A percentile compares a stretch with the other conserved stretches of the same genome.
phyloP scores from a whole-genome alignment of 164 flowering plant genomes.

The Liriodendron chinense region DNA sequence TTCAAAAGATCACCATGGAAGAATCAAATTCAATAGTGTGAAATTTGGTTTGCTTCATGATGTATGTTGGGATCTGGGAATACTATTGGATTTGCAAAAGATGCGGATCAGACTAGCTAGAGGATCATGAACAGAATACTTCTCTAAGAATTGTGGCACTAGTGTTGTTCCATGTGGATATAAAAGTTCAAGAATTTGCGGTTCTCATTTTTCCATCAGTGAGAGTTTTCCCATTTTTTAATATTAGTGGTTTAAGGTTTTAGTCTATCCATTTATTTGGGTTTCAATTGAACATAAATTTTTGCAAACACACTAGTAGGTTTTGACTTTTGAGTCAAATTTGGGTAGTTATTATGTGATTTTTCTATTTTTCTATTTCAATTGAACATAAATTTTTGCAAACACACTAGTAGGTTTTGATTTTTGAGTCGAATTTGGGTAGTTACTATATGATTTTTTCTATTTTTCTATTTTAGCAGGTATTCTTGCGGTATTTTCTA shows the following conservation, averaged over 20 bases:
- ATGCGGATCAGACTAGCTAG: neutral
- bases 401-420: neutral
- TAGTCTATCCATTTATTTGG: neutral
- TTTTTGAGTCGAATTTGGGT: neutral
- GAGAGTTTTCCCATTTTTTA: neutral
- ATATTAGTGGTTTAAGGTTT: neutral
- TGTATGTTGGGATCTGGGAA: neutral
- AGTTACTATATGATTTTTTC: neutral
- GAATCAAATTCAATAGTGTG: too few relatives aligned
- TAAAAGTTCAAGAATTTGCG: neutral
- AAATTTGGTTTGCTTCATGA: too few relatives aligned
- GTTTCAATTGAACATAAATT: neutral
- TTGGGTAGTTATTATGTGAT: neutral
- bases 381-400: neutral
- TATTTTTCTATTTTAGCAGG: too few relatives aligned
- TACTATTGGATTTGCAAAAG: neutral
- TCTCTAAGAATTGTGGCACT: neutral
- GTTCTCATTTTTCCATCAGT: neutral
- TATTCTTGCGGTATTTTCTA: neutral
- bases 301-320: neutral
- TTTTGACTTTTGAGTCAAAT: neutral
- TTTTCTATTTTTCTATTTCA: neutral
- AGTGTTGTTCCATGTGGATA: neutral
- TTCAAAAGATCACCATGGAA: too few relatives aligned
- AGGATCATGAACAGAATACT: neutral